These are phyloP conservation scores for Cardiospermum halicacabum DNA, from an alignment of 345 rosid genomes.

Conservation along the genomic window DNA sequence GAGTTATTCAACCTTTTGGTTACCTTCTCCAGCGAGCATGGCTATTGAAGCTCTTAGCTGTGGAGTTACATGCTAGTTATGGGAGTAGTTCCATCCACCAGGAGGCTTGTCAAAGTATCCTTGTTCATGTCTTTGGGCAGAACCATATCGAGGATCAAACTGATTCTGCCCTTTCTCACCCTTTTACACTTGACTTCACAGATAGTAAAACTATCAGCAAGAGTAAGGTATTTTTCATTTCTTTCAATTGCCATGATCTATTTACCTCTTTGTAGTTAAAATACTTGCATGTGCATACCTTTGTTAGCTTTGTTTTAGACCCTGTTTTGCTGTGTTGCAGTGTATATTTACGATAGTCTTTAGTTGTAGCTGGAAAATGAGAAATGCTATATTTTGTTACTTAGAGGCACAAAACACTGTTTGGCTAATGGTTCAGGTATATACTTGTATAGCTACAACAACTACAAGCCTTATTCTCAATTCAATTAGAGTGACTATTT, in stretches of 20 bases:
- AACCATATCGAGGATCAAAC: constrained; percentile 38
- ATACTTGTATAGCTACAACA: no score
- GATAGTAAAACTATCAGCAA: constrained; percentile 54
- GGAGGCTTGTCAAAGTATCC: constrained; percentile 70
- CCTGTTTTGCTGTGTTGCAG: background rate
- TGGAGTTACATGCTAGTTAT: constrained; percentile 77
- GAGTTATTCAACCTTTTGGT: background rate
- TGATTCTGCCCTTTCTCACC: constrained; percentile 30
- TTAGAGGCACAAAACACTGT: background rate
- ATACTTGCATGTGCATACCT: background rate
- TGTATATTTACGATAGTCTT: background rate
- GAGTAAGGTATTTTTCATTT: constrained; percentile 57
- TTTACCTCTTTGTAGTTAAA: background rate
- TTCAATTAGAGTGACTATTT: no score
- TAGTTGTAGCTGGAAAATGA: background rate
- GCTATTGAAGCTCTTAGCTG: constrained; percentile 86
- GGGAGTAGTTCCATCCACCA: constrained; percentile 48
- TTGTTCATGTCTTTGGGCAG: constrained; percentile 77
- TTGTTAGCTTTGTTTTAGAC: background rate
- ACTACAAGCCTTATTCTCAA: no score
- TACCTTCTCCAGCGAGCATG: constrained; percentile 70
- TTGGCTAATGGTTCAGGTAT: no score
- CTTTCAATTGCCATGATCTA: background rate
- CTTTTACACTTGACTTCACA: constrained; percentile 33
- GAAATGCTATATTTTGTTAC: background rate